phyloP scores from a whole-genome alignment of 306 rosid species.

The Vigna nakashimae region DNA sequence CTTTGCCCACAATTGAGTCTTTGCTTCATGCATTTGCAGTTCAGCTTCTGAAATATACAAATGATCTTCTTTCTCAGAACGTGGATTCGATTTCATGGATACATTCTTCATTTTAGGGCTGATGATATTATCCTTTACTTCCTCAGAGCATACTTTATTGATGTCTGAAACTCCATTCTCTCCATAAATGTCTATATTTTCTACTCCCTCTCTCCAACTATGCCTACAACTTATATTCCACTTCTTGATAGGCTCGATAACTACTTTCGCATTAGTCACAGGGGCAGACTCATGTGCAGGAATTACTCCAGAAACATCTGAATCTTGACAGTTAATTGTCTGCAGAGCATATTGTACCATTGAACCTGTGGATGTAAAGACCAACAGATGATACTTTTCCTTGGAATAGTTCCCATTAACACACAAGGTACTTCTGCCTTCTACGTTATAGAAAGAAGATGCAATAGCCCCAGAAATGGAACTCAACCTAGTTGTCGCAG shows the following conservation, averaged over 20 bases:
- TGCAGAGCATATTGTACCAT: constrained; percentile 72
- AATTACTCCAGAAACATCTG: constrained; percentile 50
- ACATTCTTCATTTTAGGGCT: constrained; percentile 51
- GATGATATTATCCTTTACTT: constrained; percentile 48
- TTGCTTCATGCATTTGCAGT: constrained; percentile 73
- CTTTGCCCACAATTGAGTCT: constrained; percentile 69
- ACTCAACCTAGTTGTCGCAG: constrained; percentile 69
- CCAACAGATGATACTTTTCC: constrained; percentile 66
- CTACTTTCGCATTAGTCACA: constrained; percentile 60
- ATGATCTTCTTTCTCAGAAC: constrained; percentile 59
- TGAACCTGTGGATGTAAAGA: constrained; percentile 71
- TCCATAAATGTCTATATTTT: constrained; percentile 75
- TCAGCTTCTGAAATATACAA: constrained; percentile 83
- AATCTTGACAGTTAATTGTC: constrained; percentile 50
- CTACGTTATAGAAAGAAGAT: constrained; percentile 65
- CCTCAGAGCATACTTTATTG: constrained; percentile 58
- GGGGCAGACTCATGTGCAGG: constrained; percentile 53
- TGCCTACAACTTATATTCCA: constrained; percentile 77
- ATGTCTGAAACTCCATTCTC: constrained; percentile 59
- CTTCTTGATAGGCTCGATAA: constrained; percentile 77
- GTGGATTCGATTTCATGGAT: constrained; percentile 48
- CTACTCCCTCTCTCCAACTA: constrained; percentile 64
- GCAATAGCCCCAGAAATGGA: constrained; percentile 72
- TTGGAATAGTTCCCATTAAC: constrained; percentile 52
- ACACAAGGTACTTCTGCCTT: constrained; percentile 52